Evolutionary conservation across 768 basidiomycete species (phyloP), one percentile per base, ranked within the genome.

Genomic region (Kwoniella dendrophila): DNA sequence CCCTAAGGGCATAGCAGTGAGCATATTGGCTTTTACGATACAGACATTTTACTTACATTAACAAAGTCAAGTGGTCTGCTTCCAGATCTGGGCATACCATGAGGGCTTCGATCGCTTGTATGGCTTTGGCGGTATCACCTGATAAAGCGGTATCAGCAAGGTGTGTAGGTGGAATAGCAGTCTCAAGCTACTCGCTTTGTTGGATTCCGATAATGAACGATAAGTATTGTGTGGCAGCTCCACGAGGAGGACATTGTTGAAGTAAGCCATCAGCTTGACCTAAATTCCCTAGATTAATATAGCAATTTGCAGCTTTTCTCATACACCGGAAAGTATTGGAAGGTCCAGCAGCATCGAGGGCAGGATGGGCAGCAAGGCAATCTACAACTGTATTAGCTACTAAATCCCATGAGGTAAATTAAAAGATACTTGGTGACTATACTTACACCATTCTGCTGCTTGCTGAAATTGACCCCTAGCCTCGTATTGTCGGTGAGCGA

Each of bases 191-290:
- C 64, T 40, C 32, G 48, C 47, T 8, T 56, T n/a, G 22, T 50
- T 24, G 8, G 64, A n/a, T n/a, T n/a, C n/a, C 59, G 22, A 56
- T 34, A n/a, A 66, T 48, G 29, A 66, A 66, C 20, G 51, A 36
- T 12, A 66, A 30, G 32, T 66, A 58, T 14, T 57, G 55, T 18
- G 59, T 66, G 11, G 59, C 27, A 2, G 64, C 64, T 38, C 62
- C 55, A 0, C 30, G 11, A 0, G 36, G 36, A 0, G 59, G 36
- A 43, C 64, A 61, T 10, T 45, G 38, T 24, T 56, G 18, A 6
- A 62, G 16, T 49, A 57, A 27, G 32, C 53, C 54, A 7, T 30
- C 14, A 20, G 55, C 55, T 10, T 18, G 12, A 4, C 11, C 7
- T 20, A 30, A 32, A 26, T 47, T 45, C 7, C 33, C 44, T 5